phyloP scores from a whole-genome alignment of 768 basidiomycete genomes.

The Boletellus ananas region DNA sequence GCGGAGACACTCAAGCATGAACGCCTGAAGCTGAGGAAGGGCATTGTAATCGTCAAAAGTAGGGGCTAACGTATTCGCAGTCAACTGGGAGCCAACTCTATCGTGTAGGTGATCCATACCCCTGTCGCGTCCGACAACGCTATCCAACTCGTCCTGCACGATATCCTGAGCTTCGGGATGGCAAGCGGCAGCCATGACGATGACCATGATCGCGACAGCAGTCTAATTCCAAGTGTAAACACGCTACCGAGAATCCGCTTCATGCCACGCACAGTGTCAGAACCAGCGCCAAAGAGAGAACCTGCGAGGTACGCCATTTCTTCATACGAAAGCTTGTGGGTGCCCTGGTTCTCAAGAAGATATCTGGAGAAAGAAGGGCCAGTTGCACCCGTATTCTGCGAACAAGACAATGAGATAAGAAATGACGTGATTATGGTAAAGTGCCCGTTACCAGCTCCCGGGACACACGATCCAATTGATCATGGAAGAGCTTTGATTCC shows the following conservation, averaged over 20 bases:
- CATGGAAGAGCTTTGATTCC: slow-evolving; percentile 53
- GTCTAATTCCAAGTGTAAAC: slow-evolving; percentile 30
- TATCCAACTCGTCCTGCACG: slow-evolving; percentile 55
- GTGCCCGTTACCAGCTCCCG: slow-evolving; percentile 38
- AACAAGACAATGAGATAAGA: neutral
- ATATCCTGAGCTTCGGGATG: slow-evolving; percentile 48
- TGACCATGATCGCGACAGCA: slow-evolving; percentile 52
- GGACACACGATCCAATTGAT: slow-evolving; percentile 45
- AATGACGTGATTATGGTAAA: neutral
- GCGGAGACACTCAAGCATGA: slow-evolving; percentile 38
- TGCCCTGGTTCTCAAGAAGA: slow-evolving; percentile 51
- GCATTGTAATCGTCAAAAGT: slow-evolving; percentile 37
- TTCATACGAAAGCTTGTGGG: slow-evolving; percentile 50
- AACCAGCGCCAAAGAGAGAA: slow-evolving; percentile 63
- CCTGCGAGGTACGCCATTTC: slow-evolving; percentile 64
- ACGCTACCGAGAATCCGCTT: neutral
- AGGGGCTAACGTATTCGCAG: slow-evolving; percentile 27
- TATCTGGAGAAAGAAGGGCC: slow-evolving; percentile 53
- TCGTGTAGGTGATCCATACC: slow-evolving; percentile 8
- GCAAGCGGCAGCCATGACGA: slow-evolving; percentile 55
- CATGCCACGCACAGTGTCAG: slow-evolving; percentile 47
- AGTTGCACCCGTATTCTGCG: slow-evolving; percentile 20
- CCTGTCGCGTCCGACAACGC: slow-evolving; percentile 44
- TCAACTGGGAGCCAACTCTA: neutral
- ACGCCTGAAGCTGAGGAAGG: slow-evolving; percentile 39